Conservation (phyloP, 2,329 filamentous ascomycete genomes). For the Arthrocladium fulminans region DNA sequence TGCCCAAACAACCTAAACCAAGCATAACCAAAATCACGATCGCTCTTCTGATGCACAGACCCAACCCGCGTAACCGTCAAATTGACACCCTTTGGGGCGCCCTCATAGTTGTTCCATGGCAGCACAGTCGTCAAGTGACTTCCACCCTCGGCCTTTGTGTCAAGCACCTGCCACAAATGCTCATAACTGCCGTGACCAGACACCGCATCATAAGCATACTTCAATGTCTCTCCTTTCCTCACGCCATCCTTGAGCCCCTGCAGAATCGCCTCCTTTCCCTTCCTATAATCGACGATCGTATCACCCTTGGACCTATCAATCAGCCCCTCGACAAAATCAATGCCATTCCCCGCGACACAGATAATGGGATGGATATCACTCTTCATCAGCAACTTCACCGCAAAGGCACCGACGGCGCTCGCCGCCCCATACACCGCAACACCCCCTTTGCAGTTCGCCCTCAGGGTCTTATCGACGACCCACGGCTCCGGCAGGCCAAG, state of each 20-base stretch:
- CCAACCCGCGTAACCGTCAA: slow-evolving; percentile 17
- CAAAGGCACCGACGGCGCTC: slow-evolving; percentile 50
- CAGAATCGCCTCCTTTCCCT: slow-evolving; percentile 46
- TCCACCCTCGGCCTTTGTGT: slow-evolving; percentile 23
- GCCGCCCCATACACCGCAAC: slow-evolving; percentile 49
- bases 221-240: slow-evolving; percentile 32
- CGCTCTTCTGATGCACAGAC: slow-evolving; percentile 26
- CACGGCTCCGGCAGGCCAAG: slow-evolving; percentile 16
- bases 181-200: slow-evolving; percentile 43
- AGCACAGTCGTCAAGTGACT: slow-evolving; percentile 12
- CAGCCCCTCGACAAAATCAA: slow-evolving; percentile 43
- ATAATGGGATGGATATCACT: slow-evolving; percentile 55
- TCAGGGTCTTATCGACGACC: background rate
- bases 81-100: slow-evolving; percentile 15
- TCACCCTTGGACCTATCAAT: slow-evolving; percentile 49
- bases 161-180: slow-evolving; percentile 40
- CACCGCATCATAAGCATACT: slow-evolving; percentile 51
- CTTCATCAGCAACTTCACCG: slow-evolving; percentile 46
- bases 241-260: slow-evolving; percentile 37
- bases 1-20: slow-evolving; percentile 38
- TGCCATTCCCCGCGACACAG: slow-evolving; percentile 47
- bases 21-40: slow-evolving; percentile 36
- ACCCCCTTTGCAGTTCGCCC: slow-evolving; percentile 15
- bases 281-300: slow-evolving; percentile 52
- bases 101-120: slow-evolving; percentile 13